Percentiles rank a stretch among this genome's conserved stretches.
Conservation (phyloP, 176 grass and related monocot genomes). For the Zoysia japonica region DNA sequence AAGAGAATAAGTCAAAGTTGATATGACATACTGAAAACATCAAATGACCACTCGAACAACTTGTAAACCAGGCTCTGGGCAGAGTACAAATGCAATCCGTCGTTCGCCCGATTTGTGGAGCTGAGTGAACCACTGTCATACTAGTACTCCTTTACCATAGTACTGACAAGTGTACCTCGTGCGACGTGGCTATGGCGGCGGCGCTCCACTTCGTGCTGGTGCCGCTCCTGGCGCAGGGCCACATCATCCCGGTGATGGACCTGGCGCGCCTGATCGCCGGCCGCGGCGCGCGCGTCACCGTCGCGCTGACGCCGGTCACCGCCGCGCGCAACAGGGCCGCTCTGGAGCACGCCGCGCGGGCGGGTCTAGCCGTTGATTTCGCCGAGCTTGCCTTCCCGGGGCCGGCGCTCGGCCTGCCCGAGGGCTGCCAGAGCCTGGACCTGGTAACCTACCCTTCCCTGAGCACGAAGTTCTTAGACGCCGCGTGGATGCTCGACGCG, state of each 20-base stretch:
- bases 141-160: too few species aligned
- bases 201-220: conserved; percentile 60
- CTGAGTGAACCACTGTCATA: too few species aligned
- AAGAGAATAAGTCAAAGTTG: too few species aligned
- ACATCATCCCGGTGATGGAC: conserved; percentile 59
- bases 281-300: conserved; percentile 36
- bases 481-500: conserved; percentile 25
- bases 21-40: too few species aligned
- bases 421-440: conserved; percentile 50
- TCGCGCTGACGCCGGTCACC: conserved; percentile 51
- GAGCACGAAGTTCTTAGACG: conserved; percentile 28
- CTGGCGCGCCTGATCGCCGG: conserved; percentile 52
- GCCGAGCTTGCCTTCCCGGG: conserved; percentile 52
- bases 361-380: conserved; percentile 42
- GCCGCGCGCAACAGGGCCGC: conserved; percentile 36
- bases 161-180: too few species aligned
- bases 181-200: neutral
- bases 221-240: conserved; percentile 58
- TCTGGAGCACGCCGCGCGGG: conserved; percentile 28
- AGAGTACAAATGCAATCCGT: too few species aligned
- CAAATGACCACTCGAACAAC: too few species aligned
- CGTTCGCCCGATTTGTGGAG: too few species aligned
- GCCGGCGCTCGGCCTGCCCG: conserved; percentile 33
- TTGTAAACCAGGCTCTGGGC: too few species aligned
- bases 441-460: neutral